Evolutionary conservation across 2,329 filamentous ascomycete species (phyloP).

Genomic region (Plectosphaerella plurivora): DNA sequence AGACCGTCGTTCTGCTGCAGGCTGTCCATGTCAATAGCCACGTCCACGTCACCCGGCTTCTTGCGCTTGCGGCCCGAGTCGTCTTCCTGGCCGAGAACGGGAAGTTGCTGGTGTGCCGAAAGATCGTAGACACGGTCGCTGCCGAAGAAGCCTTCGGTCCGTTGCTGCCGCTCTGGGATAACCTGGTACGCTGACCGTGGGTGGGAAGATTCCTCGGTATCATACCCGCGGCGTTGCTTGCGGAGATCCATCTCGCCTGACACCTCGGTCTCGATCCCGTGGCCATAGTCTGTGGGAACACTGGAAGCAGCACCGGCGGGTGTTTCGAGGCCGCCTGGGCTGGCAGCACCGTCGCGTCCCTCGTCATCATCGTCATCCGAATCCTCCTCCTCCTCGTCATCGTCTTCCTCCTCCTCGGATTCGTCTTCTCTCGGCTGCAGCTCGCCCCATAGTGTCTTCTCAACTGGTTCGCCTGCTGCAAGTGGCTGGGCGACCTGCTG

Average conservation of each 20-base stretch:
- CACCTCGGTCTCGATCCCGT: conserved; percentile 67
- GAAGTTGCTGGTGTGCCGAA: conserved; percentile 49
- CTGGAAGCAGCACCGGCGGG: conserved; percentile 76
- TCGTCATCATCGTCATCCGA: conserved; percentile 41
- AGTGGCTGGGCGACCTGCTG: conserved; percentile 23
- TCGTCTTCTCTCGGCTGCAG: conserved; percentile 76
- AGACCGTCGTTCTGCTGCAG: conserved; percentile 71
- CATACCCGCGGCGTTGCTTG: conserved; percentile 78
- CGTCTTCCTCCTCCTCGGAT: conserved; percentile 66
- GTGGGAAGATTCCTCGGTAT: conserved; percentile 75
- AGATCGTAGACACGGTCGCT: conserved; percentile 93
- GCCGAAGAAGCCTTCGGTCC: conserved; percentile 90
- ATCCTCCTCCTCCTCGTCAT: conserved; percentile 69
- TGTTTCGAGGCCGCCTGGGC: conserved; percentile 73
- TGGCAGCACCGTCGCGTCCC: conserved; percentile 60
- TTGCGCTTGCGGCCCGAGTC: conserved; percentile 74
- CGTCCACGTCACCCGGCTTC: conserved; percentile 93
- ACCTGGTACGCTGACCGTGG: conserved; percentile 84
- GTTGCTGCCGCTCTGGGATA: conserved; percentile 80
- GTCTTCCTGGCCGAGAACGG: conserved; percentile 77
- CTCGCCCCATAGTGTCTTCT: conserved; percentile 88
- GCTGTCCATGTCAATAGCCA: conserved; percentile 83
- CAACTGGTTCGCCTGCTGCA: conserved; percentile 68
- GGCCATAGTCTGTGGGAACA: conserved; percentile 74
- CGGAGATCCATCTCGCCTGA: conserved; percentile 87